Evolutionary conservation across 2,329 filamentous ascomycete genomes (phyloP).

Genomic region (Talaromyces verruculosus): DNA sequence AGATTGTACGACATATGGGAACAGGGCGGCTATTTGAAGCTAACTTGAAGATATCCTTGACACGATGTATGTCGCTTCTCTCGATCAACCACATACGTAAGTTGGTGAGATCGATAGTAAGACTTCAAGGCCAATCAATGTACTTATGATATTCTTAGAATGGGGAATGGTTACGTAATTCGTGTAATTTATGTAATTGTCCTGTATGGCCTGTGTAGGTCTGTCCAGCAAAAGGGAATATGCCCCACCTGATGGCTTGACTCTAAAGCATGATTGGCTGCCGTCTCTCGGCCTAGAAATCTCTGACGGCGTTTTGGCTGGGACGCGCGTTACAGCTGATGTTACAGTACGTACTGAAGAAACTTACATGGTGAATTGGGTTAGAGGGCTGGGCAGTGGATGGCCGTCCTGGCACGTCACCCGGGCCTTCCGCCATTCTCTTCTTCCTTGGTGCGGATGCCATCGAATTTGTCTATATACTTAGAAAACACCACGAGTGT

Average conservation of each 20-base stretch:
- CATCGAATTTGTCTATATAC: neutral
- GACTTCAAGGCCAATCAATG: neutral
- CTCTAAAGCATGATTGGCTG: neutral
- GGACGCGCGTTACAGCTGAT: conserved; percentile 6
- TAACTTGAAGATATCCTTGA: neutral
- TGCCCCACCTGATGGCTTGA: neutral
- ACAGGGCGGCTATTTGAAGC: neutral
- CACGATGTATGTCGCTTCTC: neutral
- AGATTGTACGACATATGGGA: neutral
- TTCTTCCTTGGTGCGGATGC: neutral
- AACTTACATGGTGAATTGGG: neutral
- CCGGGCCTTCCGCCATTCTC: neutral
- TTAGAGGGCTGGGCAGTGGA: neutral
- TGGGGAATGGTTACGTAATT: neutral
- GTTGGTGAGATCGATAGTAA: neutral
- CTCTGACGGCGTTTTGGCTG: neutral
- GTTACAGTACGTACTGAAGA: neutral
- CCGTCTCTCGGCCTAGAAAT: neutral
- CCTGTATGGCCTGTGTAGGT: neutral
- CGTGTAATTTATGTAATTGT: neutral
- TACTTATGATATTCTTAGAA: neutral
- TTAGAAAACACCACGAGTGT: neutral
- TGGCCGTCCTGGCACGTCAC: neutral
- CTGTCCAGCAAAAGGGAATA: neutral
- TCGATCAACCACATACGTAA: neutral